These are phyloP conservation scores for Metschnikowia proteae DNA, from an alignment of 805 yeast species.

Conservation along the genomic window DNA sequence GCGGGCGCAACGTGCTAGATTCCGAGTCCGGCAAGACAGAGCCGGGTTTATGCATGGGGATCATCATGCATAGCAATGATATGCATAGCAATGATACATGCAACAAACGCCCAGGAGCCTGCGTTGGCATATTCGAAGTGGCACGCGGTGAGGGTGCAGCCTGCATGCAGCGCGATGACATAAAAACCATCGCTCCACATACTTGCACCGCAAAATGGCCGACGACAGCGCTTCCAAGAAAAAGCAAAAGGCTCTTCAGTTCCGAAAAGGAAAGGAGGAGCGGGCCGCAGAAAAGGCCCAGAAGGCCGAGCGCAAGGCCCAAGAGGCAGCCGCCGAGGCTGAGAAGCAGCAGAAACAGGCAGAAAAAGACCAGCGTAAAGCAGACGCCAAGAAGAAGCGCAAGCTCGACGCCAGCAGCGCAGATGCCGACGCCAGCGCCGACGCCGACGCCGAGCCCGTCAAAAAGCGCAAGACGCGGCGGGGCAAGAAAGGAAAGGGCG, in stretches of 20 bases:
- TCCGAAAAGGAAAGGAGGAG: conserved; percentile 43
- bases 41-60: too few relatives aligned
- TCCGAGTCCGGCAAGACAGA: too few relatives aligned
- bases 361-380: conserved; percentile 11
- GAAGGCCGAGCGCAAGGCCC: conserved; percentile 33
- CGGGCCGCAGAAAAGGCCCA: conserved; percentile 31
- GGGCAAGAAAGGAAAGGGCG: conserved; percentile 69
- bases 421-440: conserved; percentile 9
- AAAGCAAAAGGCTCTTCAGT: conserved; percentile 59
- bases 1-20: too few relatives aligned
- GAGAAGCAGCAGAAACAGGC: conserved; percentile 15
- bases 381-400: conserved; percentile 33
- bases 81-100: too few relatives aligned
- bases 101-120: too few relatives aligned
- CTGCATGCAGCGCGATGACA: neutral
- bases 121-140: too few relatives aligned
- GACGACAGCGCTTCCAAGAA: conserved; percentile 56
- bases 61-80: too few relatives aligned
- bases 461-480: conserved; percentile 75
- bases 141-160: neutral
- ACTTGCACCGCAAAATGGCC: conserved; percentile 8
- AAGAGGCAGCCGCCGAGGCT: conserved; percentile 12
- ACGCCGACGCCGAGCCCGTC: conserved; percentile 27
- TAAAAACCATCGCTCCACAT: neutral
- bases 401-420: conserved; percentile 22